Evolutionary conservation across 106 monocot species (phyloP).

Genomic region (Acorus gramineus): DNA sequence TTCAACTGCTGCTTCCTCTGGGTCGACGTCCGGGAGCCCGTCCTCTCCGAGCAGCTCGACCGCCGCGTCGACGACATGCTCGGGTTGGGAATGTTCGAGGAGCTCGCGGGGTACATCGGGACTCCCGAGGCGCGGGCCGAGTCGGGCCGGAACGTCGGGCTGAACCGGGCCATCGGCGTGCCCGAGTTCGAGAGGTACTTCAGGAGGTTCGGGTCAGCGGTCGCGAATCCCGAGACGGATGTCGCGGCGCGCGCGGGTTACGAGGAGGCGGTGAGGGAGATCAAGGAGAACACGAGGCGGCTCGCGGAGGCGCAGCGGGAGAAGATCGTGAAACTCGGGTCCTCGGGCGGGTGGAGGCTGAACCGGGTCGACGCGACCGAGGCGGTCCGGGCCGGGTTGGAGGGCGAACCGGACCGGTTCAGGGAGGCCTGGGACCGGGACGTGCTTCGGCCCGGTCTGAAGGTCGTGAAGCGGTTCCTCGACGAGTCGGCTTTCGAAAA

Average conservation of each 20-base stretch:
- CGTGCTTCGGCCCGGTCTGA: slow-evolving; percentile 28
- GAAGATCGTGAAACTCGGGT: slow-evolving; percentile 56
- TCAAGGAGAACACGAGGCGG: slow-evolving; percentile 71
- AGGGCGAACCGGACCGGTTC: slow-evolving; percentile 14
- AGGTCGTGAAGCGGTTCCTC: slow-evolving; percentile 1
- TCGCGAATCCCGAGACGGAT: background rate
- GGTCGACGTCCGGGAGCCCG: slow-evolving; percentile 61
- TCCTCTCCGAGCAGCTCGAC: slow-evolving; percentile 61
- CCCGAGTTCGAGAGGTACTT: slow-evolving; percentile 62
- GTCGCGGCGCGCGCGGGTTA: slow-evolving; percentile 2
- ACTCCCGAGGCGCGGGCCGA: slow-evolving; percentile 5
- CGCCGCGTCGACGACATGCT: slow-evolving; percentile 86
- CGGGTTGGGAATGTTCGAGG: slow-evolving; percentile 68
- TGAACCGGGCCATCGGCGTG: slow-evolving; percentile 77
- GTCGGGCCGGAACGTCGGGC: slow-evolving; percentile 28
- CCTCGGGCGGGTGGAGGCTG: slow-evolving; percentile 42
- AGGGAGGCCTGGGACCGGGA: slow-evolving; percentile 39
- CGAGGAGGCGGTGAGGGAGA: slow-evolving; percentile 41
- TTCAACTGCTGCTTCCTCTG: slow-evolving; percentile 62
- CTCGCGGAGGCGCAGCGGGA: slow-evolving; percentile 65
- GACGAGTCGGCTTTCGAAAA: slow-evolving; percentile 16
- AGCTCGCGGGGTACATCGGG: slow-evolving; percentile 53
- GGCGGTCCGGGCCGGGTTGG: slow-evolving; percentile 25
- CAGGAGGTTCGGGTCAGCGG: slow-evolving; percentile 1
- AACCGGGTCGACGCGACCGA: slow-evolving; percentile 51